phyloP scores from a whole-genome alignment of 2,329 filamentous ascomycete genomes.

The Colletotrichum viniferum region DNA sequence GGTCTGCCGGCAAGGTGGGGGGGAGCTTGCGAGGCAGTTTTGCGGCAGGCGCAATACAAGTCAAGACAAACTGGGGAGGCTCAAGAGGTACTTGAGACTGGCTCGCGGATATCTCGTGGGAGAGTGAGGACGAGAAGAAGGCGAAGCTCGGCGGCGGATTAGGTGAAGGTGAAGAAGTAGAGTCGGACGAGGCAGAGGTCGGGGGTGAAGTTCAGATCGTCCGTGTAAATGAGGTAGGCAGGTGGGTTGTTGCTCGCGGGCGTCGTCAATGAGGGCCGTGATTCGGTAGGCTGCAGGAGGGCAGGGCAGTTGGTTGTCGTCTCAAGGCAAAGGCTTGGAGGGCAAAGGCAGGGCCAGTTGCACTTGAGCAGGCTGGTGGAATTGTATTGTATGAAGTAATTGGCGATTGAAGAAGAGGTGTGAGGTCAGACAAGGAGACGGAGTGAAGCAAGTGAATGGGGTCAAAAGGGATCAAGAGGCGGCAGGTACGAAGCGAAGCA shows the following conservation, averaged over 20 bases:
- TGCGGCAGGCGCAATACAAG: not conserved
- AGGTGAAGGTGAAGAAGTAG: not conserved
- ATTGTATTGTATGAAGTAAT: constrained; percentile 2
- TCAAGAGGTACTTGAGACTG: not conserved
- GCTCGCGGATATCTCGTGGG: not conserved
- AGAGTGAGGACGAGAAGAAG: not conserved
- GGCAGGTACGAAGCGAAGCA: not conserved
- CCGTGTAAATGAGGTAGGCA: constrained; percentile 18
- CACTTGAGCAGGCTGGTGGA: not conserved
- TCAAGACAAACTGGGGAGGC: not conserved
- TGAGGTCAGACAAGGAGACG: not conserved
- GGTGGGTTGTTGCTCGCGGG: constrained; percentile 14
- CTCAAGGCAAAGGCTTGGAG: not conserved
- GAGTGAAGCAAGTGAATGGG: not conserved
- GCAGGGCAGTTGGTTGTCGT: not conserved
- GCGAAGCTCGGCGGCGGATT: not conserved
- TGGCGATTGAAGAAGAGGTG: not conserved
- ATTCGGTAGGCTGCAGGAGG: constrained; percentile 12
- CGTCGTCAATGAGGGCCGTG: constrained; percentile 11
- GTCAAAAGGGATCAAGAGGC: not conserved
- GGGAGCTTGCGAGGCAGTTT: not conserved
- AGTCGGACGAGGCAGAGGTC: not conserved
- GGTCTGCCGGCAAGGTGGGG: not conserved
- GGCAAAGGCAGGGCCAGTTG: not conserved
- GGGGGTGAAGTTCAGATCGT: constrained; percentile 1